These are phyloP conservation scores for Nicotiana undulata DNA, from an alignment of 257 asterid species.

Conservation along the genomic window DNA sequence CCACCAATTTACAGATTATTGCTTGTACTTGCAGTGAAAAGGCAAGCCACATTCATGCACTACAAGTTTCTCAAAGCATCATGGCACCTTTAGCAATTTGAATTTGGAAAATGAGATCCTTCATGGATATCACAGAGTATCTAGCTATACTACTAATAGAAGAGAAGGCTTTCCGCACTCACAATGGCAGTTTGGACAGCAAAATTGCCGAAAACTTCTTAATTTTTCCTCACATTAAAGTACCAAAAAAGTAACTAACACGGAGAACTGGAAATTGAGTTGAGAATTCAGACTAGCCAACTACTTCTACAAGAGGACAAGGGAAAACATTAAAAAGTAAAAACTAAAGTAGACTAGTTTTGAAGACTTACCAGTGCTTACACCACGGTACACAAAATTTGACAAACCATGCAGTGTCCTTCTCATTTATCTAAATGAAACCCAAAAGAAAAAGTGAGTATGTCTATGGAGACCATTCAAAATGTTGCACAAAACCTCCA, in stretches of 20 bases:
- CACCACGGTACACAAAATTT: constrained; percentile 99
- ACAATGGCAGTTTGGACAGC: background rate
- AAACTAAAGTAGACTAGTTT: background rate
- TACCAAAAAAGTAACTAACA: background rate
- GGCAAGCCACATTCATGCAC: background rate
- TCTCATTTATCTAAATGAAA: constrained; percentile 72
- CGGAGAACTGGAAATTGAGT: background rate
- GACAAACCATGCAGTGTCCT: constrained; percentile 94
- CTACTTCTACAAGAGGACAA: constrained; percentile 1
- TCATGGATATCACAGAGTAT: background rate
- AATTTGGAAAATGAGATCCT: background rate
- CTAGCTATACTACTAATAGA: background rate
- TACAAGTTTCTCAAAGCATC: background rate
- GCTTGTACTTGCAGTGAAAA: constrained; percentile 1
- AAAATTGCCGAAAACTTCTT: background rate
- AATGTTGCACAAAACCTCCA: background rate
- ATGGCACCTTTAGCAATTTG: background rate
- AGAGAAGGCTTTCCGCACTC: background rate
- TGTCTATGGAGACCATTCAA: background rate
- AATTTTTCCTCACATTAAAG: background rate
- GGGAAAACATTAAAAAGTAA: background rate
- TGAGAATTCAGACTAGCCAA: background rate
- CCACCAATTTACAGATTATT: background rate
- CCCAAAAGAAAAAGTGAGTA: background rate
- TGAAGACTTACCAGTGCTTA: constrained; percentile 82